Evolutionary conservation across 768 basidiomycete genomes (phyloP).

Genomic region (Tricholoma furcatifolium): DNA sequence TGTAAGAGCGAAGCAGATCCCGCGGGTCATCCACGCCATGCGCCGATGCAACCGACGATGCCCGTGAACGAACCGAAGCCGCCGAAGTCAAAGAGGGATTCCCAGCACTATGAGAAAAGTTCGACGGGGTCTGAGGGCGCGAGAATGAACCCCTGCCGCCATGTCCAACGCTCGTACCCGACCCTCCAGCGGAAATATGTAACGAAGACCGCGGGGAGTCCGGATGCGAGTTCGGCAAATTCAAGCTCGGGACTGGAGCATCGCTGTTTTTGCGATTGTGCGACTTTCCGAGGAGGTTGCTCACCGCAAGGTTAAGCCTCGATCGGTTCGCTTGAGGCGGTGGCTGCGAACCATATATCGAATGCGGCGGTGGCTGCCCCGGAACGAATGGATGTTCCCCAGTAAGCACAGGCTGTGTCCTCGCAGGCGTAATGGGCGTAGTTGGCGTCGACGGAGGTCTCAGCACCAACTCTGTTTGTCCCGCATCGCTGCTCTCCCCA

Average conservation of each 20-base stretch:
- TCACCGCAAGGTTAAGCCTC: slow-evolving; percentile 39
- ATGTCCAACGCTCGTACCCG: background rate
- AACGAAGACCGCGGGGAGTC: slow-evolving; percentile 10
- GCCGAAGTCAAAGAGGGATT: slow-evolving; percentile 4
- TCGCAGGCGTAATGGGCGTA: slow-evolving; percentile 15
- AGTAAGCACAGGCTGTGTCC: slow-evolving; percentile 13
- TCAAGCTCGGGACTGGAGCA: slow-evolving; percentile 18
- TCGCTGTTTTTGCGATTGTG: slow-evolving; percentile 44
- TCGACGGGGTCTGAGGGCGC: background rate
- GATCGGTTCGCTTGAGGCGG: slow-evolving; percentile 30
- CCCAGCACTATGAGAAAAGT: background rate
- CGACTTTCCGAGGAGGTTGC: slow-evolving; percentile 36
- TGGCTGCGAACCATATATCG: slow-evolving; percentile 11
- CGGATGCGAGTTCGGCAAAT: slow-evolving; percentile 7
- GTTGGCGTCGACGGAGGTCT: slow-evolving; percentile 11
- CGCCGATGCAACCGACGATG: slow-evolving; percentile 1
- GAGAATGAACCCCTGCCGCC: background rate
- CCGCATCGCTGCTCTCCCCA: slow-evolving; percentile 18
- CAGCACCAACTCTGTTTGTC: slow-evolving; percentile 18
- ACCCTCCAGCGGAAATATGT: background rate
- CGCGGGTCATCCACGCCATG: slow-evolving; percentile 32
- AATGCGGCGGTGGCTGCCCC: slow-evolving; percentile 10
- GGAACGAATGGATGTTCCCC: slow-evolving; percentile 18
- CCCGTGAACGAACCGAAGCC: slow-evolving; percentile 8
- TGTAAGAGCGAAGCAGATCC: slow-evolving; percentile 69